These are phyloP conservation scores for Cyclotella baltica DNA, from an alignment of 108 stramenopile genomes.

Conservation along the genomic window DNA sequence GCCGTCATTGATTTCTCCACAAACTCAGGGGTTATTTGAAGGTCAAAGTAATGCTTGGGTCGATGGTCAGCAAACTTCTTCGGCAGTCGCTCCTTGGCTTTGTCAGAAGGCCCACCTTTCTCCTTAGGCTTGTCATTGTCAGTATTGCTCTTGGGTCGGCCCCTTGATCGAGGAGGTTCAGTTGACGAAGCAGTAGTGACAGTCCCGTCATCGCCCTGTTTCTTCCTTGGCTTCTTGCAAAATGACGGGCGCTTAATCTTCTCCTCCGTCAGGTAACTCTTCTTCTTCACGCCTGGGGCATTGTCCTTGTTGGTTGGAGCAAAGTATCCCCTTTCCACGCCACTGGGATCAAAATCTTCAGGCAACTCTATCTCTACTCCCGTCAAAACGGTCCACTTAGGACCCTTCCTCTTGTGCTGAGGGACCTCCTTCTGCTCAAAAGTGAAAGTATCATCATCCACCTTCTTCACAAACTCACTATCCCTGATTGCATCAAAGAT, in stretches of 20 bases:
- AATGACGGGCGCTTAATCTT: background rate
- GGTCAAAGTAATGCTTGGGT: conserved; percentile 14
- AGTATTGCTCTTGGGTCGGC: too few species aligned
- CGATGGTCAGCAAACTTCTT: background rate
- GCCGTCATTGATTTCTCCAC: background rate
- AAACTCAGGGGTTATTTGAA: conserved; percentile 3
- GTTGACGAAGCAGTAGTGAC: too few species aligned
- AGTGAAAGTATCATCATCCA: background rate
- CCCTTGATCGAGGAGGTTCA: too few species aligned
- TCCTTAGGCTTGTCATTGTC: too few species aligned
- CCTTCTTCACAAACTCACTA: background rate
- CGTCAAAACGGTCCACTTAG: background rate
- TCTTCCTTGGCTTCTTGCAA: too few species aligned
- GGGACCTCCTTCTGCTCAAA: background rate
- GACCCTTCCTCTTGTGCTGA: background rate
- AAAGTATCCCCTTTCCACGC: background rate
- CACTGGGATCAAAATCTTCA: background rate
- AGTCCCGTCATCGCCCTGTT: too few species aligned
- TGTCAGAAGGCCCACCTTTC: background rate
- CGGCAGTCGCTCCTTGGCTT: background rate
- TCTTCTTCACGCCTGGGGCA: background rate
- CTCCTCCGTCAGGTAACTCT: background rate
- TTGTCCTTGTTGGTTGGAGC: background rate
- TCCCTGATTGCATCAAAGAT: background rate
- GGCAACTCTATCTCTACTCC: background rate